phyloP scores from a whole-genome alignment of 148 eudicot species.

The Fagopyrum tataricum region DNA sequence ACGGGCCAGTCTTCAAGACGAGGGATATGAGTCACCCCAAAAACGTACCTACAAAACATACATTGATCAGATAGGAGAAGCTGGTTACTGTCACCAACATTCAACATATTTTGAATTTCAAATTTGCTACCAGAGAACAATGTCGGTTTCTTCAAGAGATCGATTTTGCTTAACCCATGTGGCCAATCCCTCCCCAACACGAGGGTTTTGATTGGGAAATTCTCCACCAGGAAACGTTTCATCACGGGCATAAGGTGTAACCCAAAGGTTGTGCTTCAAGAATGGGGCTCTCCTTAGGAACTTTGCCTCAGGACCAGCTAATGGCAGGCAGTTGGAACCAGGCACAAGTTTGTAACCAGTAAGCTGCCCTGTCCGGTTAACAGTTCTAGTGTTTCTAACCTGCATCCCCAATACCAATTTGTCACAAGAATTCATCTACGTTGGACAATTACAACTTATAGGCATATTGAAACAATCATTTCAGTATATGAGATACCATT shows the following conservation, averaged over 20 bases:
- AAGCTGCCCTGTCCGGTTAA: constrained; percentile 83
- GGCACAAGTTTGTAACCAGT: constrained; percentile 95
- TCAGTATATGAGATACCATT: not conserved
- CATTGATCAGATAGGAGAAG: not conserved
- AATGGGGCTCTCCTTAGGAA: constrained; percentile 92
- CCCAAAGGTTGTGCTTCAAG: constrained; percentile 97
- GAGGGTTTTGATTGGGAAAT: constrained; percentile 96
- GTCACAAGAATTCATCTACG: not conserved
- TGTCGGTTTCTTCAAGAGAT: constrained; percentile 78
- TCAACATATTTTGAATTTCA: not conserved
- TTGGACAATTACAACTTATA: not conserved
- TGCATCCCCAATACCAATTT: constrained; percentile 15
- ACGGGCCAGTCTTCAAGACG: constrained; percentile 99
- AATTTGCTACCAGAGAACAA: constrained; percentile 68
- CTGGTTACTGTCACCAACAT: not conserved
- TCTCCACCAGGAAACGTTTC: constrained; percentile 96
- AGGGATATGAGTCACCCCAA: constrained; percentile 91
- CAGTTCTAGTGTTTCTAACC: constrained; percentile 94
- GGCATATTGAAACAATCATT: not conserved
- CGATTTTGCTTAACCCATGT: constrained; percentile 91
- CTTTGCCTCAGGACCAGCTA: constrained; percentile 90
- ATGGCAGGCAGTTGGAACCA: constrained; percentile 82
- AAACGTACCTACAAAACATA: constrained; percentile 64
- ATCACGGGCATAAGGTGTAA: constrained; percentile 59
- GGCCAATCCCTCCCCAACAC: constrained; percentile 87